phyloP scores from a whole-genome alignment of 768 basidiomycete genomes.

The Cyathus striatus region DNA sequence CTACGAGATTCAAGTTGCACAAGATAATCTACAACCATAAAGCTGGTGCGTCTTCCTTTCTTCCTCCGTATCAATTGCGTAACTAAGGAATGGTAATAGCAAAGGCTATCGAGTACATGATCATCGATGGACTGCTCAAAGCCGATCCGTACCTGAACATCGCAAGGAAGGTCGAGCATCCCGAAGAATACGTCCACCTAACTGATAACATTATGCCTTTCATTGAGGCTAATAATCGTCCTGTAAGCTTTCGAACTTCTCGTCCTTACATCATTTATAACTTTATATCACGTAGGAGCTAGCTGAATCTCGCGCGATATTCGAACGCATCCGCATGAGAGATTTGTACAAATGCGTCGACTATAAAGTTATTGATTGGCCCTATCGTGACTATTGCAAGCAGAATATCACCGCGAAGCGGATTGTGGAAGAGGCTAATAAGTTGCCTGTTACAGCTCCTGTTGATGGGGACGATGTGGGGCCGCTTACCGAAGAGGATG shows the following conservation, averaged over 20 bases:
- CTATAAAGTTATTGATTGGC: slow-evolving; percentile 47
- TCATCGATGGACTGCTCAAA: slow-evolving; percentile 66
- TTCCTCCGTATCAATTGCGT: neutral
- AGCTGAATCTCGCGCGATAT: slow-evolving; percentile 48
- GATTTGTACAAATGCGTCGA: slow-evolving; percentile 72
- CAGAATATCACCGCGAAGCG: slow-evolving; percentile 31
- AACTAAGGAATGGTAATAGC: slow-evolving; percentile 35
- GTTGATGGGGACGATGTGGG: slow-evolving; percentile 9
- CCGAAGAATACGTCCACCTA: slow-evolving; percentile 55
- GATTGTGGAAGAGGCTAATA: slow-evolving; percentile 39
- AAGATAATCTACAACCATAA: slow-evolving; percentile 84
- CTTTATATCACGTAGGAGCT: slow-evolving; percentile 43
- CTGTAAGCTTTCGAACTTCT: slow-evolving; percentile 30
- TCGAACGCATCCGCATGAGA: slow-evolving; percentile 56
- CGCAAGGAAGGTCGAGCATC: slow-evolving; percentile 48
- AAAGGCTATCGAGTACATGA: slow-evolving; percentile 78
- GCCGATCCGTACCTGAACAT: slow-evolving; percentile 67
- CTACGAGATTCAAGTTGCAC: slow-evolving; percentile 74
- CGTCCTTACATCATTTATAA: neutral
- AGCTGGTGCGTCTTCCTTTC: slow-evolving; percentile 38
- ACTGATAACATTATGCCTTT: slow-evolving; percentile 62
- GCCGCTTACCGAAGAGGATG: slow-evolving; percentile 28
- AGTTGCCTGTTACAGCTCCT: slow-evolving; percentile 9
- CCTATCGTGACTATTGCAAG: slow-evolving; percentile 25
- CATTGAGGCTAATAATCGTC: slow-evolving; percentile 51